Evolutionary conservation across 202 grass and related monocot species (phyloP).

Genomic region (Dendrocalamus latiflorus): DNA sequence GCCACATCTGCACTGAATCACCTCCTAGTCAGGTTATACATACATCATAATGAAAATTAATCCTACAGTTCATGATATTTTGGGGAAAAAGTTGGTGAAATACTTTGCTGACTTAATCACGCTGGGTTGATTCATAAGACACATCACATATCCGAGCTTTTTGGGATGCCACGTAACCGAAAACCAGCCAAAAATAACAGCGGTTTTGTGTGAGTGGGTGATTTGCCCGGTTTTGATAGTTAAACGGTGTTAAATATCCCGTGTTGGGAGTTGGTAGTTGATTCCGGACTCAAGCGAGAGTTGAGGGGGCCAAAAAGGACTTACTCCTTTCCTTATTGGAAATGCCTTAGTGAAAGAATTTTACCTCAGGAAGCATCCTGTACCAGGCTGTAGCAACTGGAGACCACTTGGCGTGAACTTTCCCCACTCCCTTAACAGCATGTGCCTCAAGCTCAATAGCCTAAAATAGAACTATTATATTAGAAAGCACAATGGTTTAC

Average conservation of each 20-base stretch:
- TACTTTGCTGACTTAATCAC: too few relatives aligned
- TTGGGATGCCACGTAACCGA: too few relatives aligned
- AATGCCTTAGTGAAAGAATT: background rate
- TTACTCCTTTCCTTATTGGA: background rate
- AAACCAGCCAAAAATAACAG: too few relatives aligned
- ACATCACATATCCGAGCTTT: too few relatives aligned
- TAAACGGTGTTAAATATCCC: too few relatives aligned
- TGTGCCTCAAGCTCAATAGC: constrained; percentile 85
- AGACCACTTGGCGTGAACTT: constrained; percentile 92
- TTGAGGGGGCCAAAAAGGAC: background rate
- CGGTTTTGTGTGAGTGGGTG: too few relatives aligned
- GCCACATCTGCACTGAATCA: background rate
- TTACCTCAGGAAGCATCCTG: constrained; percentile 90
- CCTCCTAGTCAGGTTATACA: background rate
- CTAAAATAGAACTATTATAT: constrained; percentile 31
- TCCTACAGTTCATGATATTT: background rate
- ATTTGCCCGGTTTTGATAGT: too few relatives aligned
- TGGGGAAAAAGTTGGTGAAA: too few relatives aligned
- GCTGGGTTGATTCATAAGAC: too few relatives aligned
- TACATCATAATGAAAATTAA: background rate
- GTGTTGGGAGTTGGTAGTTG: too few relatives aligned
- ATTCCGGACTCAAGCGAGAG: too few relatives aligned
- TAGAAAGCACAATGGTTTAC: background rate
- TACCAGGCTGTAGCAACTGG: constrained; percentile 90
- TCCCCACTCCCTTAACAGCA: constrained; percentile 81